These are phyloP conservation scores for Brassica carinata DNA, from an alignment of 345 rosid species.

Conservation along the genomic window DNA sequence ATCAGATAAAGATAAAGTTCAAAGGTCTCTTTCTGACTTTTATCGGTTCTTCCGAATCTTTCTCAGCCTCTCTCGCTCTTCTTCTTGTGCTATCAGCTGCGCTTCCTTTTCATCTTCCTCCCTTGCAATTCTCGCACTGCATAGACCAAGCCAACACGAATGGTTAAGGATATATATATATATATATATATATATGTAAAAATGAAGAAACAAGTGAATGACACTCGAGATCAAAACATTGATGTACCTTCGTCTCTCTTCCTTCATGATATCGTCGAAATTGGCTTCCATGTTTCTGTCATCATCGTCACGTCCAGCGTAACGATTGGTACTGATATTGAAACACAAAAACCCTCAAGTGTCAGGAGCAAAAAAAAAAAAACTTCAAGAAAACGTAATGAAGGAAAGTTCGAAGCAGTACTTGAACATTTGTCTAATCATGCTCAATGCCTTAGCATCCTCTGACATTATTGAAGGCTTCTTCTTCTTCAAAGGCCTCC, in stretches of 20 bases:
- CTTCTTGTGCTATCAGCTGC: constrained; percentile 67
- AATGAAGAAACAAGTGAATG: background rate
- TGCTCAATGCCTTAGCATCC: constrained; percentile 44
- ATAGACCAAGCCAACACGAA: background rate
- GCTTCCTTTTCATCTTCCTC: constrained; percentile 74
- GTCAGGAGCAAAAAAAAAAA: background rate
- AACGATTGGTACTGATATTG: constrained; percentile 22
- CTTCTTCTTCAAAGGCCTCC: constrained; percentile 52
- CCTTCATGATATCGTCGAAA: constrained; percentile 71
- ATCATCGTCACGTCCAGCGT: constrained; percentile 49
- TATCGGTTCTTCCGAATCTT: constrained; percentile 51
- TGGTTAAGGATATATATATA: background rate
- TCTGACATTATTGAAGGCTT: constrained; percentile 45
- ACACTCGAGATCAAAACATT: background rate
- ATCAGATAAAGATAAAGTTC: background rate
- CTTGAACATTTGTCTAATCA: constrained; percentile 68
- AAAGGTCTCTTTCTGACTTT: constrained; percentile 2
- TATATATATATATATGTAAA: no score
- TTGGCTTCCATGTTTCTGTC: constrained; percentile 84
- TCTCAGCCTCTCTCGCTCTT: constrained; percentile 44
- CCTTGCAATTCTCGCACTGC: constrained; percentile 68
- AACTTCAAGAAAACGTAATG: background rate
- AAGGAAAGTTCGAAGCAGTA: constrained; percentile 23
- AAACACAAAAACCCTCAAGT: background rate
- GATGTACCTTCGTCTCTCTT: constrained; percentile 77